These are phyloP conservation scores for Puccinia hordei DNA, from an alignment of 1,284 basidiomycete species.

Conservation along the genomic window DNA sequence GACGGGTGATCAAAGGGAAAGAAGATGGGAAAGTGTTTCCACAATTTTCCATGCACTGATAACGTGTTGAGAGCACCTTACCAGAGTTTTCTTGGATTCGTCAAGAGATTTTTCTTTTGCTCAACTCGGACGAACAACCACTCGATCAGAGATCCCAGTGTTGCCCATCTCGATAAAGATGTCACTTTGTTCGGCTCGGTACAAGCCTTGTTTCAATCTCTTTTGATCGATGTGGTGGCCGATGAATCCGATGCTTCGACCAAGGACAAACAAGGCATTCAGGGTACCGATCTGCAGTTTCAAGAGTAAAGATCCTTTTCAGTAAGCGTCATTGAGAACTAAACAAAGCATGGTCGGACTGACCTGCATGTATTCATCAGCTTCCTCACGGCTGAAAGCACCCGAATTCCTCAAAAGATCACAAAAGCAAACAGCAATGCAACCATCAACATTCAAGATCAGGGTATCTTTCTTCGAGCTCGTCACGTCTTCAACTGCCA, in stretches of 20 bases:
- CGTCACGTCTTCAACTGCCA: constrained; percentile 96
- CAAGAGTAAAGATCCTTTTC: background rate
- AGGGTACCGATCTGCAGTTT: constrained; percentile 73
- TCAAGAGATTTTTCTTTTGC: background rate
- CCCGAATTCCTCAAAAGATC: constrained; percentile 89
- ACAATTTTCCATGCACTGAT: no score
- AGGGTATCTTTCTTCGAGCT: constrained; percentile 92
- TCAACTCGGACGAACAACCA: constrained; percentile 40
- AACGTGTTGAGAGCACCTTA: no score
- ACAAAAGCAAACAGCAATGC: constrained; percentile 96
- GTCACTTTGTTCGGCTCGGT: constrained; percentile 51
- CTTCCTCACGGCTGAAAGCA: constrained; percentile 93
- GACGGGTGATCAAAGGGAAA: no score
- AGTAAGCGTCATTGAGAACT: background rate
- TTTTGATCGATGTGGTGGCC: constrained; percentile 94
- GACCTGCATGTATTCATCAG: constrained; percentile 90
- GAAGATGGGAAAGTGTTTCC: no score
- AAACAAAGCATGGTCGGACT: constrained; percentile 52
- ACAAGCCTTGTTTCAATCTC: constrained; percentile 71
- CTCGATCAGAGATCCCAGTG: constrained; percentile 39
- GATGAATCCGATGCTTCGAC: constrained; percentile 95
- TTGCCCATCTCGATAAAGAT: constrained; percentile 49
- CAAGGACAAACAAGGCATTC: constrained; percentile 95
- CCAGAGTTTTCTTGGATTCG: no score
- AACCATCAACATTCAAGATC: constrained; percentile 94